These are phyloP conservation scores for Diaporthe amygdali DNA, from an alignment of 2,329 filamentous ascomycete species.

Conservation along the genomic window DNA sequence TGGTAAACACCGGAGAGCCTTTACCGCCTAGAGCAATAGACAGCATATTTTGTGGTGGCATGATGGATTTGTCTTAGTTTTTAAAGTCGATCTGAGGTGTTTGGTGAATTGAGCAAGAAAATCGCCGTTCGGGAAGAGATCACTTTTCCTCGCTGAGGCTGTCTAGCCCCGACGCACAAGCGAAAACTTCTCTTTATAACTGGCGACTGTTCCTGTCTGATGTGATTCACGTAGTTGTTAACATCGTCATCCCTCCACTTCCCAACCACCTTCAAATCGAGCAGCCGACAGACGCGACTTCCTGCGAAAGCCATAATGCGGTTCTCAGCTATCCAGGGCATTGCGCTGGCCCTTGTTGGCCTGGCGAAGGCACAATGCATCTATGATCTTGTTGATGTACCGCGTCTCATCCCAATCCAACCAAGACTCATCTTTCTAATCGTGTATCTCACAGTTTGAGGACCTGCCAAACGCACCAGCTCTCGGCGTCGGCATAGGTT, in stretches of 20 bases:
- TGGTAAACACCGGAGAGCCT: no score
- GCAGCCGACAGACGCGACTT: neutral
- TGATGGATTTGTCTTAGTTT: neutral
- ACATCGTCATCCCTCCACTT: neutral
- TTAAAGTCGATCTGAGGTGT: neutral
- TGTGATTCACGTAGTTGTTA: no score
- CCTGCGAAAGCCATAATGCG: neutral
- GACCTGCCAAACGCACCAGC: neutral
- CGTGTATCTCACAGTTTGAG: neutral
- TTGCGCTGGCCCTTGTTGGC: neutral
- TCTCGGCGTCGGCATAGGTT: no score
- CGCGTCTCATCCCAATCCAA: neutral
- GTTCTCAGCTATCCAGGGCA: neutral
- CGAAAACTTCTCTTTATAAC: neutral
- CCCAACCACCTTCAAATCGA: no score
- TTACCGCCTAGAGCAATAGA: no score
- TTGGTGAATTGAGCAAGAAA: neutral
- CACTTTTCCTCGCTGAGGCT: accelerated
- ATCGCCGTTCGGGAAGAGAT: neutral
- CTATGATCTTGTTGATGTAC: neutral
- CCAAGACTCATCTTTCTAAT: neutral
- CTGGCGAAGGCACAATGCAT: neutral
- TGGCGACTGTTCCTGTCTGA: neutral
- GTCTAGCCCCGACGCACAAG: neutral
- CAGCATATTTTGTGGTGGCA: neutral